Evolutionary conservation across 805 yeast species (phyloP).

Genomic region (Candida orba): DNA sequence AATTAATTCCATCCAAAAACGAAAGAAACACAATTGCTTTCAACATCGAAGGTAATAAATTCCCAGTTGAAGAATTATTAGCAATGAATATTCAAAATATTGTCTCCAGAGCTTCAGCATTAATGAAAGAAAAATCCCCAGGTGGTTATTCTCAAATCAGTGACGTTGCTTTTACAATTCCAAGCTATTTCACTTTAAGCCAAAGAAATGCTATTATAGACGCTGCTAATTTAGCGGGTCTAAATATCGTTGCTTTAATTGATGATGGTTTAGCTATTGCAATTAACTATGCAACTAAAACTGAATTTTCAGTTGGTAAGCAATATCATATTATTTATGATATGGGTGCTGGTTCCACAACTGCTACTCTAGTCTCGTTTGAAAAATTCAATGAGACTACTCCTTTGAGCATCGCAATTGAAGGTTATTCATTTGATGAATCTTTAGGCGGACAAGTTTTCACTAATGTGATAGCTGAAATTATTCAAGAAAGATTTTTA

Average conservation of each 20-base stretch:
- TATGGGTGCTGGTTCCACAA: slow-evolving; percentile 88
- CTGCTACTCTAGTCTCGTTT: slow-evolving; percentile 76
- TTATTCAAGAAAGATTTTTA: slow-evolving; percentile 55
- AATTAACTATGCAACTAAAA: slow-evolving; percentile 62
- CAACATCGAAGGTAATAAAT: slow-evolving; percentile 38
- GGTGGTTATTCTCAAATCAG: slow-evolving; percentile 43
- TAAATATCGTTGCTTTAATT: slow-evolving; percentile 58
- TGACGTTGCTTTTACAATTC: slow-evolving; percentile 71
- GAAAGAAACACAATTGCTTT: slow-evolving; percentile 53
- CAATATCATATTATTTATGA: slow-evolving; percentile 74
- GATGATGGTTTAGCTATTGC: slow-evolving; percentile 95
- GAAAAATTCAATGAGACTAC: slow-evolving; percentile 36
- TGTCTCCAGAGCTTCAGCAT: slow-evolving; percentile 52
- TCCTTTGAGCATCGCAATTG: slow-evolving; percentile 47
- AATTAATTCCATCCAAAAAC: slow-evolving; percentile 33
- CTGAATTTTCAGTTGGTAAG: slow-evolving; percentile 37
- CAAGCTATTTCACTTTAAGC: slow-evolving; percentile 56
- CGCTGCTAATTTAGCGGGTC: slow-evolving; percentile 63
- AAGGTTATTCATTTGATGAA: slow-evolving; percentile 65
- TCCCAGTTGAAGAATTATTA: slow-evolving; percentile 66
- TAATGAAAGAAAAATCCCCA: slow-evolving; percentile 48
- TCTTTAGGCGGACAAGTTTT: slow-evolving; percentile 69
- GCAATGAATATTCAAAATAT: slow-evolving; percentile 78
- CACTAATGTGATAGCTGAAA: slow-evolving; percentile 55
- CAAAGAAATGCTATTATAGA: slow-evolving; percentile 70